Conservation (phyloP, 805 yeast species). For the Candida chauliodis region DNA sequence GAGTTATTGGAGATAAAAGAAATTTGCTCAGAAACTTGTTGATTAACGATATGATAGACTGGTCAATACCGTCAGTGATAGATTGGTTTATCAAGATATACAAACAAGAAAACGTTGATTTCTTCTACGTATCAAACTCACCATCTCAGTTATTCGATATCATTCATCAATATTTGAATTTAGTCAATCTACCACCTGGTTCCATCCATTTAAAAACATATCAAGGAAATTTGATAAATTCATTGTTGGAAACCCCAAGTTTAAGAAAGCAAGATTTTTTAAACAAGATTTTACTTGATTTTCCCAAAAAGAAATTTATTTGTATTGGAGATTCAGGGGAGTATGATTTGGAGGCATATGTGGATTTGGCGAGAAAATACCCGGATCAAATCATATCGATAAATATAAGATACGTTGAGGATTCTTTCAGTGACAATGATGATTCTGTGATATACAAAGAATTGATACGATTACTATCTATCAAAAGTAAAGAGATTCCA, state of each 20-base stretch:
- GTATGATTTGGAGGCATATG: slow-evolving; percentile 88
- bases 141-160: slow-evolving; percentile 84
- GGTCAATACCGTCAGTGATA: slow-evolving; percentile 72
- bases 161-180: slow-evolving; percentile 52
- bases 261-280: slow-evolving; percentile 73
- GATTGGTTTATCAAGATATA: slow-evolving; percentile 63
- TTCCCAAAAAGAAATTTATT: slow-evolving; percentile 73
- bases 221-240: slow-evolving; percentile 73
- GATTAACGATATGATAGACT: slow-evolving; percentile 58
- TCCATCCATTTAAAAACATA: slow-evolving; percentile 87
- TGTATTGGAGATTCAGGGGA: slow-evolving; percentile 96
- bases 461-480: slow-evolving; percentile 19
- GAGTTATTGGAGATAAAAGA: slow-evolving; percentile 84
- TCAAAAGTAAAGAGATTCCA: slow-evolving; percentile 10
- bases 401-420: slow-evolving; percentile 72
- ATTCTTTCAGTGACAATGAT: slow-evolving; percentile 59
- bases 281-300: slow-evolving; percentile 61
- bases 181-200: slow-evolving; percentile 66
- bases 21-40: slow-evolving; percentile 78
- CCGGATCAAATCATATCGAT: slow-evolving; percentile 71
- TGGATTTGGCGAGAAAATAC: slow-evolving; percentile 55
- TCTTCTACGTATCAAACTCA: slow-evolving; percentile 93
- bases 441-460: slow-evolving; percentile 18
- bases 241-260: slow-evolving; percentile 82
- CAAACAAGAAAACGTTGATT: slow-evolving; percentile 45